phyloP scores from a whole-genome alignment of 2,329 filamentous ascomycete genomes.

The Plenodomus tracheiphilus region DNA sequence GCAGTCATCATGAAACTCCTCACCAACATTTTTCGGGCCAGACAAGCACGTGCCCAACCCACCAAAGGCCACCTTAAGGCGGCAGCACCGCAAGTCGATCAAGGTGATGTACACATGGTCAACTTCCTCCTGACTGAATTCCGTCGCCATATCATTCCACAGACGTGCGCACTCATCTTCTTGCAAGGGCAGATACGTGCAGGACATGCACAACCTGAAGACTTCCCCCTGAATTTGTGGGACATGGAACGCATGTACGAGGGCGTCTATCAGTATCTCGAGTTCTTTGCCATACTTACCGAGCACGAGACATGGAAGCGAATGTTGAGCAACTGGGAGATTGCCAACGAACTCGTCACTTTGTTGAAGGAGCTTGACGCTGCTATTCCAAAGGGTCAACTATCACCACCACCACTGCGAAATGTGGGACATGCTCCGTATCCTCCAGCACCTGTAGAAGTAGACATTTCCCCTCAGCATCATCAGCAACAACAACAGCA shows the following conservation, averaged over 20 bases:
- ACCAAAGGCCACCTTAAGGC: constrained; percentile 50
- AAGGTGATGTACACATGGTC: constrained; percentile 67
- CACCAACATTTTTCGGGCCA: constrained; percentile 80
- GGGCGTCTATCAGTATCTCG: constrained; percentile 89
- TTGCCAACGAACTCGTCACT: constrained; percentile 84
- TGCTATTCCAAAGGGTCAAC: constrained; percentile 71
- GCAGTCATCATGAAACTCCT: constrained; percentile 89
- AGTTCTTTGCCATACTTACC: constrained; percentile 87
- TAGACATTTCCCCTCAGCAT: constrained; percentile 9
- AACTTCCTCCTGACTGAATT: constrained; percentile 94
- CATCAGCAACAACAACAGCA: constrained; percentile 2
- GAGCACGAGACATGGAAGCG: constrained; percentile 82
- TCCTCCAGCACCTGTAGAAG: constrained; percentile 34
- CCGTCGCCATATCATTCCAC: constrained; percentile 87
- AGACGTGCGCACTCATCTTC: constrained; percentile 92
- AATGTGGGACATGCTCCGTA: constrained; percentile 34
- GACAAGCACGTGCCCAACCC: constrained; percentile 47
- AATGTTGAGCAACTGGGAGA: constrained; percentile 89
- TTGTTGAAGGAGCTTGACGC: constrained; percentile 85
- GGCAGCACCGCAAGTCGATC: constrained; percentile 54
- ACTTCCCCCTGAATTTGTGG: constrained; percentile 94
- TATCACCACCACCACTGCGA: constrained; percentile 62
- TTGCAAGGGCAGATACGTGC: constrained; percentile 87
- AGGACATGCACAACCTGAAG: constrained; percentile 73
- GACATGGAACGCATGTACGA: constrained; percentile 98